These are phyloP conservation scores for Pelagomonas calceolata DNA, from an alignment of 108 stramenopile species.

Conservation along the genomic window DNA sequence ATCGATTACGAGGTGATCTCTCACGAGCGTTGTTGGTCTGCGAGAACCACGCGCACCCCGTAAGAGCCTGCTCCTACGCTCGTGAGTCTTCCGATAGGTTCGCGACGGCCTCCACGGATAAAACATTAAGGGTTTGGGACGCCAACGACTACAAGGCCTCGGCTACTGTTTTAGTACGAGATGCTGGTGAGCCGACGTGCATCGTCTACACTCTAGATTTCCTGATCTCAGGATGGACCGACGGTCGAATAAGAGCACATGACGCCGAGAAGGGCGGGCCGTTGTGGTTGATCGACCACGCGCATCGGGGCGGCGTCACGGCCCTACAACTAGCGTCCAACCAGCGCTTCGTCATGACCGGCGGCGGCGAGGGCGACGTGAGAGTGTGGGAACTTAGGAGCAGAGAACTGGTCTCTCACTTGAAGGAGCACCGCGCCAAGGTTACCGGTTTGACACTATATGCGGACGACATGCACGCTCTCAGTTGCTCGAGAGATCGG, in stretches of 20 bases:
- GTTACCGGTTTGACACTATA: slow-evolving; percentile 30
- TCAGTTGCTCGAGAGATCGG: slow-evolving; percentile 26
- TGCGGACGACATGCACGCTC: slow-evolving; percentile 40
- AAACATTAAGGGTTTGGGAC: slow-evolving; percentile 38
- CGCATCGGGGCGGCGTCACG: slow-evolving; percentile 43
- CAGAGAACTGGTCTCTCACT: slow-evolving; percentile 42
- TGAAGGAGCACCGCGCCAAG: slow-evolving; percentile 40
- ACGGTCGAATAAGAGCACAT: slow-evolving; percentile 41
- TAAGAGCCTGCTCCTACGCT: slow-evolving; percentile 25
- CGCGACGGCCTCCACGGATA: slow-evolving; percentile 44
- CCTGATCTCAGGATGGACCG: slow-evolving; percentile 40
- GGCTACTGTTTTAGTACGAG: slow-evolving; percentile 19
- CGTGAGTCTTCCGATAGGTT: slow-evolving; percentile 20
- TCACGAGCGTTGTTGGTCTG: slow-evolving; percentile 21
- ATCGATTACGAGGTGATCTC: slow-evolving; percentile 6
- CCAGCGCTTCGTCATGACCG: slow-evolving; percentile 39
- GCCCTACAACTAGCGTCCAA: slow-evolving; percentile 38
- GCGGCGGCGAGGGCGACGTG: slow-evolving; percentile 43
- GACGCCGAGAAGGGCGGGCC: slow-evolving; percentile 31
- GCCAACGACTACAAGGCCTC: slow-evolving; percentile 30
- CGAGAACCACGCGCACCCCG: slow-evolving; percentile 28
- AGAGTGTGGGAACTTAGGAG: slow-evolving; percentile 54
- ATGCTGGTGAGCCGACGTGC: slow-evolving; percentile 13
- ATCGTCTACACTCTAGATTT: slow-evolving; percentile 14
- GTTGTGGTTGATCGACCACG: slow-evolving; percentile 47